A percentile compares a stretch with the other conserved stretches of the same genome.
Conservation (phyloP, 1,139 yeast species). For the Fermentozyma sake region DNA sequence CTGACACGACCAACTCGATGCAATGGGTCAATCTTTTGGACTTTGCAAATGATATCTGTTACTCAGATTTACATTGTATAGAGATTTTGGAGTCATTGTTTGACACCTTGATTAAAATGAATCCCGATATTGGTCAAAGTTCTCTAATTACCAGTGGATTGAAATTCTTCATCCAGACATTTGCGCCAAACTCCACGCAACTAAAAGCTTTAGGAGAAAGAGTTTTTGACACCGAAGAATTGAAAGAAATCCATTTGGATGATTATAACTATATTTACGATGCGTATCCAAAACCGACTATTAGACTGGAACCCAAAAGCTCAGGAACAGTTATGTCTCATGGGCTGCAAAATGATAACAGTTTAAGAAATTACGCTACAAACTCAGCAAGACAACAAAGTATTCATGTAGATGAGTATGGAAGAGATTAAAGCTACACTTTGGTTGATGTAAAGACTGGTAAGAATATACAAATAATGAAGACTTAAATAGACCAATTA, state of each 20-base stretch:
- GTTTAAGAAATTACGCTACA: constrained; percentile 3
- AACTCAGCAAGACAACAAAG: constrained; percentile 27
- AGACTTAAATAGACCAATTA: too few species aligned
- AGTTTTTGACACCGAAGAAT: neutral
- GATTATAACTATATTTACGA: constrained; percentile 16
- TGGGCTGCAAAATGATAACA: neutral
- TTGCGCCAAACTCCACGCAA: constrained; percentile 6
- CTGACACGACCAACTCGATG: constrained; percentile 10
- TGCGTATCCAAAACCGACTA: neutral
- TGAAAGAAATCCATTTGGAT: constrained; percentile 7
- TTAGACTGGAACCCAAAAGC: neutral
- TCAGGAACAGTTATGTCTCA: neutral
- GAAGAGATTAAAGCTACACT: constrained; percentile 3
- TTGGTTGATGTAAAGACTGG: too few species aligned
- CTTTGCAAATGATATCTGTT: constrained; percentile 28
- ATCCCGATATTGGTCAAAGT: constrained; percentile 10
- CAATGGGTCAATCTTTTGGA: constrained; percentile 28
- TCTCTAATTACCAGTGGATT: constrained; percentile 23
- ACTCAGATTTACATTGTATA: constrained; percentile 20
- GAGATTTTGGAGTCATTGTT: constrained; percentile 18
- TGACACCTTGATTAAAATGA: constrained; percentile 11
- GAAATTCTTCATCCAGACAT: constrained; percentile 21
- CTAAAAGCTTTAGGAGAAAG: too few species aligned
- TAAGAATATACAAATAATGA: too few species aligned
- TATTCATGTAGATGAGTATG: constrained; percentile 27